Conservation (phyloP, 768 basidiomycete genomes). For the Pisolithus marmoratus region DNA sequence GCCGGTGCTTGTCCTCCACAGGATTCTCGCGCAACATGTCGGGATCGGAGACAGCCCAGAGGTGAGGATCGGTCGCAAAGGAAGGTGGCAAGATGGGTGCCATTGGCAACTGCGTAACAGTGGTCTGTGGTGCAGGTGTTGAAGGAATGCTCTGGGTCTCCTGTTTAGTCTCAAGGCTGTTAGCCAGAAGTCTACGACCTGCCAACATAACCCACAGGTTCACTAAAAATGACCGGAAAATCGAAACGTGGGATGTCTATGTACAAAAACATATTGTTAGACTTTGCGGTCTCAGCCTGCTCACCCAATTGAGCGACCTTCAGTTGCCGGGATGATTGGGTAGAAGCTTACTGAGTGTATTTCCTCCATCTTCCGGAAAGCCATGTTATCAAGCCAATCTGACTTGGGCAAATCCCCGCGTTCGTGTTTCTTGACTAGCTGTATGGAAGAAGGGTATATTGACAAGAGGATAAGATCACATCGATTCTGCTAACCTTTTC, state of each 20-base stretch:
- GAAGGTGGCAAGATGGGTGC: constrained; percentile 38
- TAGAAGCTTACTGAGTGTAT: constrained; percentile 70
- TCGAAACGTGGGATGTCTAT: constrained; percentile 95
- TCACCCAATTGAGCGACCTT: neutral
- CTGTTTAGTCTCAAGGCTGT: constrained; percentile 17
- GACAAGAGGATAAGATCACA: constrained; percentile 17
- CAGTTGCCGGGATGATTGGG: neutral
- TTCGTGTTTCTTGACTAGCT: constrained; percentile 95
- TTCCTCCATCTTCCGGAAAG: constrained; percentile 93
- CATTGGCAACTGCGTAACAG: constrained; percentile 36
- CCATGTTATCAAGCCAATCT: constrained; percentile 92
- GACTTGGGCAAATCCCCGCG: constrained; percentile 89
- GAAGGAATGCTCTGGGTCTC: constrained; percentile 37
- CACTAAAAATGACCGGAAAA: constrained; percentile 93
- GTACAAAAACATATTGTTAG: constrained; percentile 91
- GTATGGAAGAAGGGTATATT: neutral
- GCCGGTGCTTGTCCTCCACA: constrained; percentile 94
- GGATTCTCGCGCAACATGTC: constrained; percentile 91
- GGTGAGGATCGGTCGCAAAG: constrained; percentile 57
- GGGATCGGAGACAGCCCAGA: constrained; percentile 90
- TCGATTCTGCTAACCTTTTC: constrained; percentile 60
- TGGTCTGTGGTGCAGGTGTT: constrained; percentile 36
- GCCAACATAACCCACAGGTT: constrained; percentile 51
- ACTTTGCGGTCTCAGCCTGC: constrained; percentile 86
- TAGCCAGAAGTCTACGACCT: neutral